These are phyloP conservation scores for Boletus edulis DNA, from an alignment of 768 basidiomycete genomes.

Conservation along the genomic window DNA sequence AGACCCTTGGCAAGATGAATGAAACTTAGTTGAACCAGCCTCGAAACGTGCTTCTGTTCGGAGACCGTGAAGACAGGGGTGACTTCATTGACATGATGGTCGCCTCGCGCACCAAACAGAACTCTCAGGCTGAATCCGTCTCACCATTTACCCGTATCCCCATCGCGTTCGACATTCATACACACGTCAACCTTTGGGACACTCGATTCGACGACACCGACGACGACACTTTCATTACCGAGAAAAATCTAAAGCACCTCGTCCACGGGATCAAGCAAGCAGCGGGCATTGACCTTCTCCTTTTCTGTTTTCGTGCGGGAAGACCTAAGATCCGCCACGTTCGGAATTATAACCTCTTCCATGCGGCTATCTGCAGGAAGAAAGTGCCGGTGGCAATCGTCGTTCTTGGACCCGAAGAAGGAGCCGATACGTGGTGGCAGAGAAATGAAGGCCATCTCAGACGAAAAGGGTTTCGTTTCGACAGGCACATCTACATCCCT, in stretches of 20 bases:
- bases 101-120: background rate
- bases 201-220: constrained; percentile 11
- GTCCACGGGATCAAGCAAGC: constrained; percentile 13
- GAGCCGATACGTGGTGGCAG: constrained; percentile 25
- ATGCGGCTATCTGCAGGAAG: constrained; percentile 27
- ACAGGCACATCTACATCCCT: constrained; percentile 25
- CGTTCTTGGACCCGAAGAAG: constrained; percentile 33
- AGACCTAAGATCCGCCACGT: constrained; percentile 17
- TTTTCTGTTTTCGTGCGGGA: constrained; percentile 28
- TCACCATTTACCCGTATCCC: constrained; percentile 3
- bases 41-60: constrained; percentile 18
- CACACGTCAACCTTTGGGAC: constrained; percentile 20
- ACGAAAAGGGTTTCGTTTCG: constrained; percentile 23
- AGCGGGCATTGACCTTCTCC: constrained; percentile 21
- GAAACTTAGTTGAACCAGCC: constrained; percentile 10
- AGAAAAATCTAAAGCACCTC: constrained; percentile 15
- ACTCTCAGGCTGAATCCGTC: background rate
- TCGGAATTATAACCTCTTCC: constrained; percentile 32
- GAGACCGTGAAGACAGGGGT: constrained; percentile 13
- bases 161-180: constrained; percentile 3
- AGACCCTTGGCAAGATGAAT: background rate
- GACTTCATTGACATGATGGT: constrained; percentile 10
- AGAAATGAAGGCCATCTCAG: constrained; percentile 21
- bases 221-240: constrained; percentile 10
- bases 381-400: constrained; percentile 31